Evolutionary conservation across 768 basidiomycete genomes (phyloP), one percentile per base, ranked within the genome.

Genomic region (Rhodotorula diobovata): DNA sequence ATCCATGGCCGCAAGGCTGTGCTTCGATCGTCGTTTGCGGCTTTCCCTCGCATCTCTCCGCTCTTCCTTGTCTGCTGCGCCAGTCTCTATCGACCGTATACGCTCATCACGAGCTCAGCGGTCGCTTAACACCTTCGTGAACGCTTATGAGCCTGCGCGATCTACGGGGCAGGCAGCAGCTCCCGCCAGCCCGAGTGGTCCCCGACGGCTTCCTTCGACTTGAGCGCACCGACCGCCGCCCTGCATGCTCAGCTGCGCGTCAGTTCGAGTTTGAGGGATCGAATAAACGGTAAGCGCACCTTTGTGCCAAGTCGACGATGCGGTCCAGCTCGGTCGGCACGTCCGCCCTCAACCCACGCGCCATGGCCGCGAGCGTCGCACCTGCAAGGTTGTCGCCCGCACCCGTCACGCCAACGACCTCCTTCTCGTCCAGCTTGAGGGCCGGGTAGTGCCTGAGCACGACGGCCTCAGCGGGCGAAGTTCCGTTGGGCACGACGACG

Each of bases 331-430:
- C 75, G 8, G 70, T 67, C 10, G 73, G 67, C 18, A 39, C 48
- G 1, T 5, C 39, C 2, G 68, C 58, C 14, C 50, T 21, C 35
- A 75, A 18, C n/a, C 68, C 54, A 4, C 60, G 37, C 32, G 67
- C 69, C 30, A 73, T 8, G 15, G 59, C 82, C 11, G 91, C 89
- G n/a, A 94, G 80, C 41, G 96, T 77, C 2, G 89, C 86, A 12
- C 93, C 94, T 2, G 90, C 93, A 35, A 96, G 85, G 7, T 90
- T 88, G 81, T 97, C 94, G 0, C 94, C 94, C 1, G 91, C 93
- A 2, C 95, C 95, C 0, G 94, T 97, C 16, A 91, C 90, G 74
- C 88, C 93, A 32, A 88, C 81, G 18, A 83, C 76, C 35, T 79
- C 76, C 25, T 79, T 78, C 12, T 86, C 75, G 8, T 70, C 77